Base-by-base conservation (phyloP, 2,329 filamentous ascomycete species). In the Neopestalotiopsis clavispora region DNA sequence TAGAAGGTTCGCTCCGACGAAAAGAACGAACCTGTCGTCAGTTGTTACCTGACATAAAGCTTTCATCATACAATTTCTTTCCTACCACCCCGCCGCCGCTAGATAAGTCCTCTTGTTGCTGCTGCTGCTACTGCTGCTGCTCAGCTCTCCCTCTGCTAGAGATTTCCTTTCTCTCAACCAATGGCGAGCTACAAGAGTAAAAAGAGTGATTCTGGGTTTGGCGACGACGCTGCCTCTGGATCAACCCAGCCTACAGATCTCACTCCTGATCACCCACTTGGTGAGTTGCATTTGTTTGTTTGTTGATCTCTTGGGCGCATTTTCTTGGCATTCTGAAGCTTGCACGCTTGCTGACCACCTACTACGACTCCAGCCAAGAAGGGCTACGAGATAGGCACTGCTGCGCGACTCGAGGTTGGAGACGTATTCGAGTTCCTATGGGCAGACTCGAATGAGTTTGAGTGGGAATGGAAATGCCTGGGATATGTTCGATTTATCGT, bases 341-440 rank as follows among this genome's bases (percentile, higher is more conserved):
- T 32, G 17, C 61, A 64, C 12, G 28, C 12, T 49, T 45, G 40
- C 61, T 64, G 28, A 64, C 61, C n/a, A 28, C 5, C 40, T n/a
- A 2, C 23, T 30, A 1, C 40, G 4, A 4, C 20, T 59, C 56
- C 66, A 80, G 78, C 76, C 68, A 73, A 75, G 42, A 80, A 80
- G 65, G 78, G 78, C 69, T 80, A 80, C 70, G 77, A 79, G 34
- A 77, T 80, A 56, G 78, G 77, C 23, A 72, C 77, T 57, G 78
- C 77, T 40, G 76, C 77, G 7, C 77, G 75, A 67, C 71, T 80
- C 63, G 76, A 80, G 67, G 73, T 80, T 64, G 78, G 78, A 71
- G 78, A 80, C 70, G 78, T 80, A 68, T 80, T 80, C 69, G 78
- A 80, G 66, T 80, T 80, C 67, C 77, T 80, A n/a, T 80, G 78